Conservation (phyloP, 495 filamentous ascomycete genomes). For the Neurospora sp. region DNA sequence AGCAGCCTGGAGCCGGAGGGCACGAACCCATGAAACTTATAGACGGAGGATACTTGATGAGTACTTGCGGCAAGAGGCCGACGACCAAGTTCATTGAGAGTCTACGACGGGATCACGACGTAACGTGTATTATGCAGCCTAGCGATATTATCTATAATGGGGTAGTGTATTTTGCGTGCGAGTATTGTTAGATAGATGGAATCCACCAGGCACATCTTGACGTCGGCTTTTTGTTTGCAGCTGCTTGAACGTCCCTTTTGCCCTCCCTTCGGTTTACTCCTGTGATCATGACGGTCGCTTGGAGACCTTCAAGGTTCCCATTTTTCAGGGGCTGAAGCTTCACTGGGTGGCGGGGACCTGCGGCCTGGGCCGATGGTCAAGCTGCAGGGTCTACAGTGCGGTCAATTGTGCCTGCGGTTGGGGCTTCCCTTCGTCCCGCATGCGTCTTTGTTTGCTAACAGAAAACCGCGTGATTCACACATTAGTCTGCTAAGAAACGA, state of each 20-base stretch:
- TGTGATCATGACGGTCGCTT: neutral
- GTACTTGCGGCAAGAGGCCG: too few species aligned
- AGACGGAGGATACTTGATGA: too few species aligned
- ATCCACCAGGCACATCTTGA: neutral
- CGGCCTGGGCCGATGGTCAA: neutral
- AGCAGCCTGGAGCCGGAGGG: slow-evolving; percentile 24
- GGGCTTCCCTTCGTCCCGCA: too few species aligned
- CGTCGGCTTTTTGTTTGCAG: neutral
- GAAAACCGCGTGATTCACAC: neutral
- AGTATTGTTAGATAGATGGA: neutral
- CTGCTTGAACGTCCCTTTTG: neutral
- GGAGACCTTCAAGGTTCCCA: neutral
- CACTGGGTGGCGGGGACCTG: neutral
- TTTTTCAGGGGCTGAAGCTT: neutral
- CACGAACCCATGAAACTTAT: neutral
- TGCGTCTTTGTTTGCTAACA: neutral
- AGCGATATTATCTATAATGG: neutral
- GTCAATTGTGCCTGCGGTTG: neutral
- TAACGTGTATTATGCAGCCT: neutral
- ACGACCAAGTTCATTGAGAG: neutral
- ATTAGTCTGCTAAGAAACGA: neutral
- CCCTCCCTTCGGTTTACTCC: neutral
- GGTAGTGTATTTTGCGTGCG: neutral
- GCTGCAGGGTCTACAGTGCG: neutral
- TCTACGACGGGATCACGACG: neutral